A percentile compares a stretch with the other conserved stretches of the same genome.
phyloP scores from a whole-genome alignment of 148 eudicot genomes.

The Amaranthus palmeri region DNA sequence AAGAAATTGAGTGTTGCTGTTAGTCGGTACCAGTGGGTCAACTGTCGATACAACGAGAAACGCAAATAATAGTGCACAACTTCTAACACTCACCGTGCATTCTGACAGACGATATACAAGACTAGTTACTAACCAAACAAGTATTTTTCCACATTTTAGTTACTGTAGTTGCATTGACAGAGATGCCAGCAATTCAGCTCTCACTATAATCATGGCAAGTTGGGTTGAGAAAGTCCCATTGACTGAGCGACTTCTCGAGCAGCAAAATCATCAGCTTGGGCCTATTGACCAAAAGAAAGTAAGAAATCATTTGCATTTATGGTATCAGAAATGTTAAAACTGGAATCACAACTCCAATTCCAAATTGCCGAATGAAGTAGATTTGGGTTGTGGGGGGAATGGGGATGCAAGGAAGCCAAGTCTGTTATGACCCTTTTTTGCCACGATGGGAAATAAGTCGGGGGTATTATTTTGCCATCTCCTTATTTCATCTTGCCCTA shows the following conservation, averaged over 20 bases:
- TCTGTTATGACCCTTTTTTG: too few species aligned
- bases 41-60: not conserved
- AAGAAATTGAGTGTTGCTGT: not conserved
- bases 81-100: not conserved
- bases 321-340: not conserved
- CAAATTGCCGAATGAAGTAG: not conserved
- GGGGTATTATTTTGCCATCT: too few species aligned
- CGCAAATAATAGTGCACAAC: not conserved
- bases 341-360: not conserved
- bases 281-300: conserved; percentile 20
- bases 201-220: conserved; percentile 27
- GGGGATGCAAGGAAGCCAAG: not conserved
- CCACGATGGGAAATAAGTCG: too few species aligned
- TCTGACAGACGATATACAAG: conserved; percentile 3
- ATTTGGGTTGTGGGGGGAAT: not conserved
- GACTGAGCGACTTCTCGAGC: conserved; percentile 41
- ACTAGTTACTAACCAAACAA: conserved; percentile 12
- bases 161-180: not conserved
- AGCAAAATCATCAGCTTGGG: conserved; percentile 39
- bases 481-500: too few species aligned
- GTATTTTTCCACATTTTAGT: not conserved
- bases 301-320: not conserved
- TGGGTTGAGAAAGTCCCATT: conserved; percentile 51
- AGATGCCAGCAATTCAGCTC: conserved; percentile 5
- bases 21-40: not conserved